phyloP scores from a whole-genome alignment of 2,329 filamentous ascomycete species.

The Boeremia exigua region DNA sequence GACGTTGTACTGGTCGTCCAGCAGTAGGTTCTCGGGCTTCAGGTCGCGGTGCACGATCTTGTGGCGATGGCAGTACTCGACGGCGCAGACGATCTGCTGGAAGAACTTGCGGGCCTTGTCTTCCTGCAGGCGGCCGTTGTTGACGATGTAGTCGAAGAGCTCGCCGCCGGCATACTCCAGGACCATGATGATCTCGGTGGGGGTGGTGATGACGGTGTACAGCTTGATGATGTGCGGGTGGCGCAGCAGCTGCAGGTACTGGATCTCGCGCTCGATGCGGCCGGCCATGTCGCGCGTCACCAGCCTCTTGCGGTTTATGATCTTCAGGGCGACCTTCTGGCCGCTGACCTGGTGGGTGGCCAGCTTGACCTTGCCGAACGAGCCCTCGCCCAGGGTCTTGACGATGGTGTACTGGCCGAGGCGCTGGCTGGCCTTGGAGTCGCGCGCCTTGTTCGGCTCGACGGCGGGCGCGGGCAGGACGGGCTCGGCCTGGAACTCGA shows the following conservation, averaged over 20 bases:
- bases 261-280: conserved; percentile 95
- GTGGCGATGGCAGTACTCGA: conserved; percentile 98
- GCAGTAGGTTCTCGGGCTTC: conserved; percentile 94
- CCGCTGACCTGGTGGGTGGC: conserved; percentile 90
- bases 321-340: conserved; percentile 96
- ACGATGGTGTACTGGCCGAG: conserved; percentile 92
- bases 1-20: conserved; percentile 95
- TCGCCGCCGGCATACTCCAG: conserved; percentile 96
- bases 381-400: conserved; percentile 91
- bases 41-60: conserved; percentile 98
- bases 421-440: conserved; percentile 75
- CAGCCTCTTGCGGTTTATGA: conserved; percentile 94
- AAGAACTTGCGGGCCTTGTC: conserved; percentile 96
- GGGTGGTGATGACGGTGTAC: conserved; percentile 96
- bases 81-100: conserved; percentile 97
- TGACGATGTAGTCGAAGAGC: conserved; percentile 97
- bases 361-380: conserved; percentile 98
- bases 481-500: conserved; percentile 42
- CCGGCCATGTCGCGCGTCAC: conserved; percentile 98
- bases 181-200: conserved; percentile 97
- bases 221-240: conserved; percentile 99
- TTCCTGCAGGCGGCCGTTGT: conserved; percentile 89
- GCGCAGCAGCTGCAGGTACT: conserved; percentile 92
- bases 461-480: conserved; percentile 29
- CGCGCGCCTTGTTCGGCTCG: conserved; percentile 53